These are phyloP conservation scores for Kazachstania martiniae DNA, from an alignment of 805 yeast genomes.

Conservation along the genomic window DNA sequence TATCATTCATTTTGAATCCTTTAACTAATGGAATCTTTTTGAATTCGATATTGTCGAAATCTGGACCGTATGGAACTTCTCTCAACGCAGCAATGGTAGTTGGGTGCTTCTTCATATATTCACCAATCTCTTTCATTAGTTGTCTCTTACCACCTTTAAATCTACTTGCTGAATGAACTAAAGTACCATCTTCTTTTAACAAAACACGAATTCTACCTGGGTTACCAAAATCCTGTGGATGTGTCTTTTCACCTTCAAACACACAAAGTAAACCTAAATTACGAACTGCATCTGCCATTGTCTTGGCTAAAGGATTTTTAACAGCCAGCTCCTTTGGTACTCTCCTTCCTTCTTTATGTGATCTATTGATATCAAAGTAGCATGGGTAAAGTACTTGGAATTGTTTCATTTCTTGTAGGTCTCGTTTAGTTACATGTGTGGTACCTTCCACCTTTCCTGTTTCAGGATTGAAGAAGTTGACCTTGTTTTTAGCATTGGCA, in stretches of 20 bases:
- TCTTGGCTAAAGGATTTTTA: conserved; percentile 77
- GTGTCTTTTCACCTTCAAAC: conserved; percentile 73
- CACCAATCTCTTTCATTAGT: conserved; percentile 48
- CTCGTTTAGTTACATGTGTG: conserved; percentile 37
- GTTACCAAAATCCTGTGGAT: conserved; percentile 95
- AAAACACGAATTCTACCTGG: conserved; percentile 89
- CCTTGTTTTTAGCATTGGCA: conserved; percentile 5
- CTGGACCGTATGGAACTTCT: conserved; percentile 57
- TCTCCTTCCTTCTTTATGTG: conserved; percentile 76
- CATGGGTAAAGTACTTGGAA: conserved; percentile 83
- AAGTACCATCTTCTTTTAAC: conserved; percentile 41
- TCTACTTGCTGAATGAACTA: conserved; percentile 19
- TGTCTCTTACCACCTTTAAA: conserved; percentile 46
- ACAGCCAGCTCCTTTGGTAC: conserved; percentile 62
- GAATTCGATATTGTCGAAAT: conserved; percentile 44
- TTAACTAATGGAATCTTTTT: conserved; percentile 64
- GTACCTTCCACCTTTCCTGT: conserved; percentile 22
- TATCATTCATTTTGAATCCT: conserved; percentile 76
- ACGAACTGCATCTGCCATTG: conserved; percentile 62
- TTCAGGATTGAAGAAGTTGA: conserved; percentile 18
- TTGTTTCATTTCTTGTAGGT: conserved; percentile 50
- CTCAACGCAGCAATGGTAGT: conserved; percentile 56
- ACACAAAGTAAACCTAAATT: conserved; percentile 29
- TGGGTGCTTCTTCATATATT: conserved; percentile 53
- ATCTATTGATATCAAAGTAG: conserved; percentile 72